Conservation (phyloP, 805 yeast genomes). For the Candida germanica region DNA sequence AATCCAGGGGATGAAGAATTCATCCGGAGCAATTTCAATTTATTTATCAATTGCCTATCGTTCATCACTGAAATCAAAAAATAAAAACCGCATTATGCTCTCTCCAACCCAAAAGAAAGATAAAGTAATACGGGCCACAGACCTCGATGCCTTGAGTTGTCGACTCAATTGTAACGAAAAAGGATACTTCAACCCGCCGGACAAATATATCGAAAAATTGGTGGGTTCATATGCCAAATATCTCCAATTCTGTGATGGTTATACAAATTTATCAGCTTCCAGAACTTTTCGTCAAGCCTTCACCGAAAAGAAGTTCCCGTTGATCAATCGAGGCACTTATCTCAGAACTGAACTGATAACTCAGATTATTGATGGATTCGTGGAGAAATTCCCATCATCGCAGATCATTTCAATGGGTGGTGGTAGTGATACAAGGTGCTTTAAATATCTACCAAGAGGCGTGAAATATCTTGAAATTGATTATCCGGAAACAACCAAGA, state of each 20-base stretch:
- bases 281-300: constrained; percentile 40
- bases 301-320: constrained; percentile 50
- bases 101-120: constrained; percentile 38
- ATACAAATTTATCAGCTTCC: constrained; percentile 35
- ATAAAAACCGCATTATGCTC: too few relatives aligned
- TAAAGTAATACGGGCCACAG: constrained; percentile 54
- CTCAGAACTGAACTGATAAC: constrained; percentile 56
- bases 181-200: constrained; percentile 45
- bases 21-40: too few relatives aligned
- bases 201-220: constrained; percentile 30
- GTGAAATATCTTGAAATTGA: constrained; percentile 60
- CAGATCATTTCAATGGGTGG: constrained; percentile 75
- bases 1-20: too few relatives aligned
- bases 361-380: constrained; percentile 39
- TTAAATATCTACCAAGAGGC: constrained; percentile 40
- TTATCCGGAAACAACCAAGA: constrained; percentile 50
- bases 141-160: constrained; percentile 68
- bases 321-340: constrained; percentile 71
- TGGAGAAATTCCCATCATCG: constrained; percentile 26
- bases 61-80: too few relatives aligned
- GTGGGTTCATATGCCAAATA: constrained; percentile 34
- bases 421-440: constrained; percentile 74
- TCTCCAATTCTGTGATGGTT: constrained; percentile 39
- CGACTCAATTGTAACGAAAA: constrained; percentile 50
- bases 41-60: too few relatives aligned